Evolutionary conservation across 345 rosid species (phyloP).

Genomic region (Arabidopsis arenosa): DNA sequence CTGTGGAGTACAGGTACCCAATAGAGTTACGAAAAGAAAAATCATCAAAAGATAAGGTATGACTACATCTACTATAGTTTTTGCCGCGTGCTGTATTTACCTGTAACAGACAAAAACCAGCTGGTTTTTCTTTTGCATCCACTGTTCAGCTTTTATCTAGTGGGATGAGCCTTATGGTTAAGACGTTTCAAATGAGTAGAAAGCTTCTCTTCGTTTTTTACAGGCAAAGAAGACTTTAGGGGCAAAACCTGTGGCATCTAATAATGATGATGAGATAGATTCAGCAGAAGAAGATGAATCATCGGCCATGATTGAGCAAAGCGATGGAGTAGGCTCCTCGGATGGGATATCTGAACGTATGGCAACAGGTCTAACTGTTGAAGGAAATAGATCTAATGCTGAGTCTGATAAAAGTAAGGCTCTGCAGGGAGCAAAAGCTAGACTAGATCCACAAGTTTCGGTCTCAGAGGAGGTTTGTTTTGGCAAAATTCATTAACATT

Average conservation of each 20-base stretch:
- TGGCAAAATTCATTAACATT: background rate
- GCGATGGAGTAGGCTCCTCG: conserved; percentile 52
- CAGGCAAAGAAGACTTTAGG: conserved; percentile 72
- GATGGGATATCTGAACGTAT: conserved; percentile 61
- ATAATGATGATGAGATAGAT: conserved; percentile 48
- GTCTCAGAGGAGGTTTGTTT: conserved; percentile 73
- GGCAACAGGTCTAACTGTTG: conserved; percentile 48
- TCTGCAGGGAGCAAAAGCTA: conserved; percentile 48
- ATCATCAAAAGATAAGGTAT: conserved; percentile 88
- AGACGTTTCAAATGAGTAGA: background rate
- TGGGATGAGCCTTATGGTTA: conserved; percentile 10
- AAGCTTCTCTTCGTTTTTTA: conserved; percentile 32
- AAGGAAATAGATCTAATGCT: conserved; percentile 44
- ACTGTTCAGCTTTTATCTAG: background rate
- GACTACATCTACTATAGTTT: conserved; percentile 10
- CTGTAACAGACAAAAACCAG: conserved; percentile 3
- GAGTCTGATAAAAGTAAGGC: conserved; percentile 52
- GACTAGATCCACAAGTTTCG: conserved; percentile 57
- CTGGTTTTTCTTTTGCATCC: background rate
- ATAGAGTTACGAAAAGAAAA: conserved; percentile 91
- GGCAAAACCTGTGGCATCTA: conserved; percentile 46
- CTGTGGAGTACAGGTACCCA: conserved; percentile 72
- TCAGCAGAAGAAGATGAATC: conserved; percentile 49
- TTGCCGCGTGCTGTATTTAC: conserved; percentile 7
- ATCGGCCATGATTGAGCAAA: conserved; percentile 43